Conservation (phyloP, 2,329 filamentous ascomycete species). For the Dactylonectria macrodidyma region DNA sequence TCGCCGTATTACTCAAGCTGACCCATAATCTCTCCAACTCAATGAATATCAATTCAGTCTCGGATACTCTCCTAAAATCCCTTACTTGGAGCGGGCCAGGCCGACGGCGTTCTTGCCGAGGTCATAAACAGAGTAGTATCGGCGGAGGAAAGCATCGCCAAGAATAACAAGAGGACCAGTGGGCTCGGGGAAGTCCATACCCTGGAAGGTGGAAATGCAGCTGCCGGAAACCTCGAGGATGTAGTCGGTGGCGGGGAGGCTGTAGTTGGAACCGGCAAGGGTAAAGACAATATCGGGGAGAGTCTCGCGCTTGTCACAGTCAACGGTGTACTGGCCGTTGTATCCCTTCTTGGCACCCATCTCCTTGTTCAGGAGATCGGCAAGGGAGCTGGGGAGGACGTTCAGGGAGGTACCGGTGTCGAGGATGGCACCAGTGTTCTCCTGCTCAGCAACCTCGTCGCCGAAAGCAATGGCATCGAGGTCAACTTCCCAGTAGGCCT, state of each 20-base stretch:
- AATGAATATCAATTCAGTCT: slow-evolving; percentile 34
- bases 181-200: slow-evolving; percentile 92
- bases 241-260: slow-evolving; percentile 91
- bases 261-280: slow-evolving; percentile 93
- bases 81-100: slow-evolving; percentile 84
- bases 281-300: slow-evolving; percentile 95
- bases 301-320: slow-evolving; percentile 85
- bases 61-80: slow-evolving; percentile 29
- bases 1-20: slow-evolving; percentile 29
- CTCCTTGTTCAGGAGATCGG: slow-evolving; percentile 96
- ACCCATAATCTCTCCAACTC: slow-evolving; percentile 35
- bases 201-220: slow-evolving; percentile 98
- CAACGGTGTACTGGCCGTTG: slow-evolving; percentile 96
- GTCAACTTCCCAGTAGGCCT: slow-evolving; percentile 99
- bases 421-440: slow-evolving; percentile 95
- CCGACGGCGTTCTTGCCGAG: slow-evolving; percentile 90
- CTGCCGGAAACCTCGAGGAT: slow-evolving; percentile 95
- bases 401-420: slow-evolving; percentile 99
- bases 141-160: slow-evolving; percentile 87
- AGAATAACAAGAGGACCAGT: slow-evolving; percentile 94
- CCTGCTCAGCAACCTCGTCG: slow-evolving; percentile 87
- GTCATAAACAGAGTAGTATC: slow-evolving; percentile 97
- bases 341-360: slow-evolving; percentile 98
- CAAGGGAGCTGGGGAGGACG: slow-evolving; percentile 90
- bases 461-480: slow-evolving; percentile 93